Evolutionary conservation across 108 stramenopile species (phyloP).

Genomic region (Cyclotella sp.): DNA sequence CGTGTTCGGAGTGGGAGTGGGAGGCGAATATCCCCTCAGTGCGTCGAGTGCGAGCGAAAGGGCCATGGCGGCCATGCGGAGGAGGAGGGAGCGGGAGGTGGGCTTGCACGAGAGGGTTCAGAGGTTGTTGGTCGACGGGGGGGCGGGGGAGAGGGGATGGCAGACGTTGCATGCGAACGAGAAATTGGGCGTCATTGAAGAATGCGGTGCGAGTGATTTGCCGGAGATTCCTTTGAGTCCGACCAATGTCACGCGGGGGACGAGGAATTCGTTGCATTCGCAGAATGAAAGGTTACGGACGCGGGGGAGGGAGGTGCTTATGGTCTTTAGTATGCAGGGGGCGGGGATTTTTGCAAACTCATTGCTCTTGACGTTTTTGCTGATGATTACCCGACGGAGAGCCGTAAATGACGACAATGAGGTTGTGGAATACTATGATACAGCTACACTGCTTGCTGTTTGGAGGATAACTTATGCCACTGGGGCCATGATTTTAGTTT

Average conservation of each 20-base stretch:
- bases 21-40: constrained; percentile 79
- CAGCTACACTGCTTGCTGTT: constrained; percentile 45
- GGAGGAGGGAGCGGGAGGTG: background rate
- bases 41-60: constrained; percentile 65
- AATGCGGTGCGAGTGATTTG: background rate
- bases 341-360: constrained; percentile 74
- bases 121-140: constrained; percentile 1
- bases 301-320: constrained; percentile 64
- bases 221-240: constrained; percentile 3
- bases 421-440: constrained; percentile 12
- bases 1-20: constrained; percentile 79
- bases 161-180: background rate
- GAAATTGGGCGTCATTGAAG: background rate
- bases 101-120: background rate
- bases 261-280: constrained; percentile 19
- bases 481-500: constrained; percentile 57
- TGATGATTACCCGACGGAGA: constrained; percentile 32
- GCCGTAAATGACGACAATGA: constrained; percentile 14
- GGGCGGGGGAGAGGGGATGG: background rate
- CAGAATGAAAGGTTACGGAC: constrained; percentile 7
- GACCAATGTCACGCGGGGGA: constrained; percentile 11
- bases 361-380: constrained; percentile 54
- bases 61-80: constrained; percentile 50
- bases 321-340: constrained; percentile 82
- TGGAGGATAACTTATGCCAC: constrained; percentile 66